Evolutionary conservation across 2,329 filamentous ascomycete genomes (phyloP).

Genomic region (Boeremia lycopersici): DNA sequence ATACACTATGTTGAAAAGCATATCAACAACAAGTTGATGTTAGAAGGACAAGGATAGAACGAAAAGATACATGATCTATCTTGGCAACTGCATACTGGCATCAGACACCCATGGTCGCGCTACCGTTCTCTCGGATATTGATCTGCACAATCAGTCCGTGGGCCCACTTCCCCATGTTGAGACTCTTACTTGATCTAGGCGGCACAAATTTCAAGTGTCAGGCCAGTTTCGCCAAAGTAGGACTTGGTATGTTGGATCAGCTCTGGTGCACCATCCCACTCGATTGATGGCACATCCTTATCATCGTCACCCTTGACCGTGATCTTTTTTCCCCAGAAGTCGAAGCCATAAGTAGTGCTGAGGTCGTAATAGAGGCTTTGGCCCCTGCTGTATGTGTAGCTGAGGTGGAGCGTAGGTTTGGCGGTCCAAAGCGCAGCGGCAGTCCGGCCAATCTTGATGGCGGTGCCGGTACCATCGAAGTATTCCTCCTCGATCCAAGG

Average conservation of each 20-base stretch:
- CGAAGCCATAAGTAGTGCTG: slow-evolving; percentile 25
- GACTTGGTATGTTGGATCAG: slow-evolving; percentile 11
- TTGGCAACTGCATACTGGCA: neutral
- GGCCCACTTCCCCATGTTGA: neutral
- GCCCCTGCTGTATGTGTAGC: slow-evolving; percentile 27
- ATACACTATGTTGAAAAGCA: no score
- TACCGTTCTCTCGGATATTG: neutral
- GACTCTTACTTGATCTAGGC: neutral
- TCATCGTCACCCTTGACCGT: slow-evolving; percentile 15
- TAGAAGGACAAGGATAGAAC: no score
- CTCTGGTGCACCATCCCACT: slow-evolving; percentile 25
- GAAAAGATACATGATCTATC: no score
- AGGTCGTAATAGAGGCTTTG: slow-evolving; percentile 33
- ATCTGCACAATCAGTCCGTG: neutral
- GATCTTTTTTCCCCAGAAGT: slow-evolving; percentile 27
- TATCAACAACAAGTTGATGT: neutral
- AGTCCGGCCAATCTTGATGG: slow-evolving; percentile 30
- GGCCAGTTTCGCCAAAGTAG: slow-evolving; percentile 24
- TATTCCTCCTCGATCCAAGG: slow-evolving; percentile 24
- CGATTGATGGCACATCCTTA: slow-evolving; percentile 9
- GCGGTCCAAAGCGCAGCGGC: slow-evolving; percentile 19
- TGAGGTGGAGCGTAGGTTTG: slow-evolving; percentile 28
- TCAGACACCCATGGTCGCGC: neutral
- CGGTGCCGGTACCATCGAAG: slow-evolving; percentile 23
- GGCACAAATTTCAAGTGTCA: slow-evolving; percentile 18